Evolutionary conservation across 371 early-diverging fungal genomes (phyloP), one percentile per base, ranked within the genome.

Genomic region (Nematocida minor): DNA sequence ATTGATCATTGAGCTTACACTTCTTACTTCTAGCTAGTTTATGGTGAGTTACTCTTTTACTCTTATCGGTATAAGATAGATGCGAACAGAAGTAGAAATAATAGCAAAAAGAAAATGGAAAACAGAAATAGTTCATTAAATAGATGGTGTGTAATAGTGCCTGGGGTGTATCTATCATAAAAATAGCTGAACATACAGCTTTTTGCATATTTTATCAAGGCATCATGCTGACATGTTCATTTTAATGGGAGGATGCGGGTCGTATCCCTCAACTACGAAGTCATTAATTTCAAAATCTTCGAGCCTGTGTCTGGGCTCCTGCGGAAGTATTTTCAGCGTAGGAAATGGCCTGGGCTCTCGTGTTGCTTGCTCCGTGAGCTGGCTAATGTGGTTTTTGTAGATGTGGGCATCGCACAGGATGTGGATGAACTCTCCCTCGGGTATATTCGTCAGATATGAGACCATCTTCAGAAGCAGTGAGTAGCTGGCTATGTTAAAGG

Each of bases 401-500:
- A 98, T 90, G 82, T 98, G 99, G 0, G 95, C 89, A 80, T 98
- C 97, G 29, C 96, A 97, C 88, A 98, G 90, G 20, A 90, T 89
- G 81, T 96, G 94, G 20, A 94, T 89, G 82, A 98, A 91, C 80
- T 90, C 90, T 9, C 93, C 94, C 14, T 94, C 93, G 38, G 88
- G 88, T 29, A 91, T 83, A 9, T 91, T 91, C 0, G 91, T 91
- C 4, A 95, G 89, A 79, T 94, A 90, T 0, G 96, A 95, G 57
- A 98, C 88, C 87, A 98, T 89, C 67, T 90, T 87, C 4, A 94
- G 92, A 34, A 98, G 87, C 18, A 98, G 83, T 0, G 97, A 91
- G 83, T 98, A 98, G 16, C 91, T 91, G 14, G 98, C 96, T 84
- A 98, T 96, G 83, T 98, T 98, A 87, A 98, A 98, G 0, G 98